Conservation (phyloP, 345 rosid genomes). For the Tarenaya hassleriana region DNA sequence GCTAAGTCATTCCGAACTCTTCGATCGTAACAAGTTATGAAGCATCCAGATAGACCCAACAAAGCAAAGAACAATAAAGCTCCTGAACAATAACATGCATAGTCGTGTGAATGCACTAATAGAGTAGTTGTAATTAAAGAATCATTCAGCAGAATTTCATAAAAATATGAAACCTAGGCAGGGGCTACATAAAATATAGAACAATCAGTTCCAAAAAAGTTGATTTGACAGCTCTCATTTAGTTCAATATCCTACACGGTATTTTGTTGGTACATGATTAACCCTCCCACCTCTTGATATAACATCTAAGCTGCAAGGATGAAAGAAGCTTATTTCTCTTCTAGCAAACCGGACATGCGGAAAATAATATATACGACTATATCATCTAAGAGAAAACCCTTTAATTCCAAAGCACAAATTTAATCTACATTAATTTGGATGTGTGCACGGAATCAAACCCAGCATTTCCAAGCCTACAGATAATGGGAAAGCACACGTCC, state of each 20-base stretch:
- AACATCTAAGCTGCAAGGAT: neutral
- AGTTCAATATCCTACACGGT: neutral
- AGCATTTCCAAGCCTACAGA: neutral
- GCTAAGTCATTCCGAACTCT: conserved; percentile 97
- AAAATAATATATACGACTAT: neutral
- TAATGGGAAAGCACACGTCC: neutral
- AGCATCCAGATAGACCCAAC: conserved; percentile 98
- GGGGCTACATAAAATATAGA: no score
- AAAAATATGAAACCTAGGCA: no score
- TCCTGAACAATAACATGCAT: conserved; percentile 41
- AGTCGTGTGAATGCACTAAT: conserved; percentile 11
- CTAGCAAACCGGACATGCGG: neutral
- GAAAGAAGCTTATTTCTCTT: neutral
- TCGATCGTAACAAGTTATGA: conserved; percentile 96
- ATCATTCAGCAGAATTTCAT: conserved; percentile 1
- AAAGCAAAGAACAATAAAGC: conserved; percentile 90
- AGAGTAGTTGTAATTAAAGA: neutral
- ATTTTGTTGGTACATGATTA: neutral
- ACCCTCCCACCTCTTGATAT: neutral
- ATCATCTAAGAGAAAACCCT: neutral
- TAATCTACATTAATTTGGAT: neutral
- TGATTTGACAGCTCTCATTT: neutral
- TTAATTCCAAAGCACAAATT: neutral
- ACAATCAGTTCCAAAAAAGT: no score
- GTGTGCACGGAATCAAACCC: neutral